These are phyloP conservation scores for Dendrobium nobile DNA, from an alignment of 106 monocot species.

Conservation along the genomic window DNA sequence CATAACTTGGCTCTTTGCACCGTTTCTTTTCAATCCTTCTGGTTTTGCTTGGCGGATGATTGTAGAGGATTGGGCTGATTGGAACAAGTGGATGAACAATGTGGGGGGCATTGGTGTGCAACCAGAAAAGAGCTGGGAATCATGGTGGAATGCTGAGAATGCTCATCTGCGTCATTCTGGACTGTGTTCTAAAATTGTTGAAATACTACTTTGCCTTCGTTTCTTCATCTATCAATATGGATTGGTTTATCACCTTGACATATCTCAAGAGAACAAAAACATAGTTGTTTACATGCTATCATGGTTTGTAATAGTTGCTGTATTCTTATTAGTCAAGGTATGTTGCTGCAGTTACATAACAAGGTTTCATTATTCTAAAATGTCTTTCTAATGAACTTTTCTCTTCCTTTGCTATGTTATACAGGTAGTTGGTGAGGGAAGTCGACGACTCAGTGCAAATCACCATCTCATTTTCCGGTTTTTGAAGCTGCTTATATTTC, in stretches of 20 bases:
- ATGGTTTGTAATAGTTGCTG: constrained; percentile 56
- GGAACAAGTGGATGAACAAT: constrained; percentile 73
- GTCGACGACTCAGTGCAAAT: constrained; percentile 41
- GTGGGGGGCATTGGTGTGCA: constrained; percentile 61
- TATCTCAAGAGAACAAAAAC: constrained; percentile 60
- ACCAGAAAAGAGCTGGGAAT: constrained; percentile 79
- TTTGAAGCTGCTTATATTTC: constrained; percentile 49
- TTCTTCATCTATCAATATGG: constrained; percentile 89
- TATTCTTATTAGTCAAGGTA: constrained; percentile 59
- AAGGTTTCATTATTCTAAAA: not conserved
- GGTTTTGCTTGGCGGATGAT: constrained; percentile 75
- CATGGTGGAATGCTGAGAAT: constrained; percentile 84
- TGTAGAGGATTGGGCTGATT: constrained; percentile 75
- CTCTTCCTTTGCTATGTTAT: not conserved
- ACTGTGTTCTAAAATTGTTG: constrained; percentile 34
- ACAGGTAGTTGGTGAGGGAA: constrained; percentile 42
- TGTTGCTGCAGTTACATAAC: not conserved
- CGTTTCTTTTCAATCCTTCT: constrained; percentile 82
- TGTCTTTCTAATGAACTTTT: not conserved
- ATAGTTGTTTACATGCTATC: constrained; percentile 65
- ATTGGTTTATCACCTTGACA: constrained; percentile 70
- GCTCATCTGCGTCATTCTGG: constrained; percentile 43
- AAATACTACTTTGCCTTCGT: constrained; percentile 54
- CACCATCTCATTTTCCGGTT: constrained; percentile 63
- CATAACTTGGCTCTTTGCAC: constrained; percentile 64